Percentiles rank a stretch among this genome's conserved stretches.
These are phyloP conservation scores for Fusarium sp. DNA, from an alignment of 2,329 filamentous ascomycete species.

Conservation along the genomic window DNA sequence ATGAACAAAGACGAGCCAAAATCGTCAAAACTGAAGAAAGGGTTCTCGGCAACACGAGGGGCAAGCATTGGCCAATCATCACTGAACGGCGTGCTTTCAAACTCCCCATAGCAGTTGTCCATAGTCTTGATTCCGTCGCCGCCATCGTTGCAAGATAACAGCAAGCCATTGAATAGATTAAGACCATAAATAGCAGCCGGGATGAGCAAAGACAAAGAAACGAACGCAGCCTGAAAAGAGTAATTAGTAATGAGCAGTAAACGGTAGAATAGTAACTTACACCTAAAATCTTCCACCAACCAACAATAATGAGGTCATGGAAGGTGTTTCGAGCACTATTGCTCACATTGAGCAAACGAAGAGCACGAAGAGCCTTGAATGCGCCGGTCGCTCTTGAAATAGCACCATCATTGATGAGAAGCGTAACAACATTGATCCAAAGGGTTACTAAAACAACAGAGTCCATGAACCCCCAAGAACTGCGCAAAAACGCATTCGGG, in stretches of 20 bases:
- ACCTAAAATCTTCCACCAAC: conserved; percentile 92
- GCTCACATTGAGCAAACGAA: conserved; percentile 93
- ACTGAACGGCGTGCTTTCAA: conserved; percentile 77
- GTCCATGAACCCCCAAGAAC: conserved; percentile 97
- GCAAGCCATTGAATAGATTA: conserved; percentile 88
- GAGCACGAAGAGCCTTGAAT: conserved; percentile 93
- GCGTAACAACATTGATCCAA: conserved; percentile 92
- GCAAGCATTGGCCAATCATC: conserved; percentile 82
- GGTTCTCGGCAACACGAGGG: conserved; percentile 83
- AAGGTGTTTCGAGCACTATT: conserved; percentile 96
- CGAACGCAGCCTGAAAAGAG: conserved; percentile 75
- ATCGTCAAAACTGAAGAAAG: conserved; percentile 92
- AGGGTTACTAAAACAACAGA: conserved; percentile 90
- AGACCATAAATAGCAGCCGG: conserved; percentile 97
- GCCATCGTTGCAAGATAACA: conserved; percentile 78
- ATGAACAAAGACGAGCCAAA: conserved; percentile 95
- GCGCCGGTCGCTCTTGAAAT: conserved; percentile 93
- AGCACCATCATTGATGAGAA: conserved; percentile 82
- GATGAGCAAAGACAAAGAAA: conserved; percentile 92
- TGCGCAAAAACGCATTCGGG: conserved; percentile 95
- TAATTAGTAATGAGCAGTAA: not conserved
- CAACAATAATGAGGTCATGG: conserved; percentile 93
- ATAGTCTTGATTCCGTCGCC: conserved; percentile 69
- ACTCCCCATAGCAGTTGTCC: conserved; percentile 87
- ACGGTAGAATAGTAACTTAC: conserved; percentile 58